A percentile compares a stretch with the other conserved stretches of the same genome.
Evolutionary conservation across 352 stramenopile species (phyloP).

Genomic region (Globisporangium echinulatum): DNA sequence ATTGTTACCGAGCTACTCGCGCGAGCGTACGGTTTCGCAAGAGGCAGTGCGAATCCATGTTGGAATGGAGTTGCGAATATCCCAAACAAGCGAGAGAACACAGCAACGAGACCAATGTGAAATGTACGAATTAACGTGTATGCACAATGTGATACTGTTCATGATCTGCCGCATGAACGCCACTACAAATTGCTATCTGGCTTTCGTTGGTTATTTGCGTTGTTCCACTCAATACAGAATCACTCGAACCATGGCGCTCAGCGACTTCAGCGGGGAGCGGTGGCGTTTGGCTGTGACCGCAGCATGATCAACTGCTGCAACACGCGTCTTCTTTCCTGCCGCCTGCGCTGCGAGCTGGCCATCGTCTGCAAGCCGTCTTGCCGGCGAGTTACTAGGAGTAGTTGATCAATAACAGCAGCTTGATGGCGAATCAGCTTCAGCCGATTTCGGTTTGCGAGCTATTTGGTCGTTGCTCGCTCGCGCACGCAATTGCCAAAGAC

Average conservation of each 20-base stretch:
- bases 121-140: too few relatives aligned
- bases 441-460: neutral
- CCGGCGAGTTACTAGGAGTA: neutral
- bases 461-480: neutral
- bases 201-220: too few relatives aligned
- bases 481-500: neutral
- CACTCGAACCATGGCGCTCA: neutral
- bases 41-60: too few relatives aligned
- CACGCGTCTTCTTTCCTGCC: neutral
- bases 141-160: too few relatives aligned
- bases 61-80: too few relatives aligned
- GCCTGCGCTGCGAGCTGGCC: too few relatives aligned
- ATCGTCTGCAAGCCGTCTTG: neutral
- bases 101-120: too few relatives aligned
- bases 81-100: too few relatives aligned
- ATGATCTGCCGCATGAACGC: too few relatives aligned
- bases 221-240: neutral
- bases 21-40: too few relatives aligned
- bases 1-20: too few relatives aligned
- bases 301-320: neutral
- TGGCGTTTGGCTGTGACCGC: neutral
- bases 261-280: neutral
- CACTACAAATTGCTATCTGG: too few relatives aligned
- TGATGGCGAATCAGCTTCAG: neutral
- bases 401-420: neutral